A percentile compares a stretch with the other conserved stretches of the same genome.
Evolutionary conservation across 176 grass and related monocot genomes (phyloP).

Genomic region (Eragrostis curvula): DNA sequence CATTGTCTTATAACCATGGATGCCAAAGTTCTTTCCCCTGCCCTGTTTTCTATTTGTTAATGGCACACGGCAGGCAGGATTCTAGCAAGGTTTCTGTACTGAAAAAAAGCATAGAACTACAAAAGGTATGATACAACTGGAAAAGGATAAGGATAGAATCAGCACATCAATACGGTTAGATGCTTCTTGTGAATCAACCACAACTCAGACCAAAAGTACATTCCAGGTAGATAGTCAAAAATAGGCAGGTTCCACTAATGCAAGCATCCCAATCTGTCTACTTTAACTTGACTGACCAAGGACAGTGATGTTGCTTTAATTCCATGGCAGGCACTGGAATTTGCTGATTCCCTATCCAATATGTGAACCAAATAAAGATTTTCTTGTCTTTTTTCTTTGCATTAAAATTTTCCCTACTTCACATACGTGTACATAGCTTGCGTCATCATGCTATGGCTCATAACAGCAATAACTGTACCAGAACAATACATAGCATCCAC

Average conservation of each 20-base stretch:
- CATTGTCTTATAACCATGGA: neutral
- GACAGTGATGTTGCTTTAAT: neutral
- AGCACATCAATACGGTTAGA: slow-evolving; percentile 15
- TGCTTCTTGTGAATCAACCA: too few species aligned
- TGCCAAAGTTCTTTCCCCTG: neutral
- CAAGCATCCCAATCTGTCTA: neutral
- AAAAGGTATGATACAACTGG: slow-evolving; percentile 16
- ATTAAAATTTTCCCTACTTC: neutral
- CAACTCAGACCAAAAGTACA: neutral
- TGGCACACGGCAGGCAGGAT: neutral
- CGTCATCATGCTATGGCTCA: neutral
- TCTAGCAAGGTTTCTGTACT: slow-evolving; percentile 13
- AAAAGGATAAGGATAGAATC: slow-evolving; percentile 3
- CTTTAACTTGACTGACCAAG: slow-evolving; percentile 1
- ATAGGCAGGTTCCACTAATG: slow-evolving; percentile 20
- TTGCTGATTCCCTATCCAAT: neutral
- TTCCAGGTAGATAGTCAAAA: slow-evolving; percentile 9
- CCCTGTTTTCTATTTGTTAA: slow-evolving; percentile 8
- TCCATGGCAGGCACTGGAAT: neutral
- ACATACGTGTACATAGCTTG: neutral
- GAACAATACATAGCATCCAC: neutral
- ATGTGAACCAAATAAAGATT: neutral
- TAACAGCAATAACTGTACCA: neutral
- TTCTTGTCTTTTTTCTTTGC: slow-evolving; percentile 6
- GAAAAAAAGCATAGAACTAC: slow-evolving; percentile 6